These are phyloP conservation scores for Bipolaris zeicola DNA, from an alignment of 2,329 filamentous ascomycete species.

Conservation along the genomic window DNA sequence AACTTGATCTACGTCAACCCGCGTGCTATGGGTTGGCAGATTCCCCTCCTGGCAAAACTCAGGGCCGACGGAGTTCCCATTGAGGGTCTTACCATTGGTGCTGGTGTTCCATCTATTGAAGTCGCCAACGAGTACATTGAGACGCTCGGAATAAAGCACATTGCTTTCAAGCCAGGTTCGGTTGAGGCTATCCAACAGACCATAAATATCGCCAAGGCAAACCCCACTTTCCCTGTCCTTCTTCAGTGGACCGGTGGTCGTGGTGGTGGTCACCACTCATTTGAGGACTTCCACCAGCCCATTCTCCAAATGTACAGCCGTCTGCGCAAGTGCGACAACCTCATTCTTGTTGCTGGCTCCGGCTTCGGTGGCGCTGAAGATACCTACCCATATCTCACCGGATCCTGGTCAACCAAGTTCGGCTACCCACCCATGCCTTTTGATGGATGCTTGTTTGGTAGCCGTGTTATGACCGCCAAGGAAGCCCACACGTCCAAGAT, in stretches of 20 bases:
- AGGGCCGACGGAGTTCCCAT: constrained; percentile 54
- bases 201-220: constrained; percentile 55
- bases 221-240: constrained; percentile 53
- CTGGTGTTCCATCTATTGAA: constrained; percentile 56
- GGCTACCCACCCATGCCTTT: constrained; percentile 56
- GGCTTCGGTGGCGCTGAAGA: constrained; percentile 56
- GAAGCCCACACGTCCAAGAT: constrained; percentile 53
- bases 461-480: constrained; percentile 56
- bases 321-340: constrained; percentile 53
- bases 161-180: constrained; percentile 57
- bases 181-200: constrained; percentile 53
- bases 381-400: constrained; percentile 56
- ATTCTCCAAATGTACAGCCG: constrained; percentile 54
- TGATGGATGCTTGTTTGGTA: constrained; percentile 55
- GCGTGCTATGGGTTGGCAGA: constrained; percentile 59
- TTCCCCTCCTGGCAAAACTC: constrained; percentile 56
- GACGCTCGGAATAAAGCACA: constrained; percentile 63
- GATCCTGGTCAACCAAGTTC: constrained; percentile 52
- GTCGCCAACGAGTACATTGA: constrained; percentile 56
- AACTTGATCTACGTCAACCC: constrained; percentile 62
- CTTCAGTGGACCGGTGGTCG: constrained; percentile 59
- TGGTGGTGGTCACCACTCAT: constrained; percentile 57
- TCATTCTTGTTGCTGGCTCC: constrained; percentile 55
- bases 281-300: constrained; percentile 58
- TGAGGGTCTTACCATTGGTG: constrained; percentile 56